Evolutionary conservation across 2,329 filamentous ascomycete species (phyloP), one percentile per base, ranked within the genome.

Genomic region (Sarocladium brachiariae): DNA sequence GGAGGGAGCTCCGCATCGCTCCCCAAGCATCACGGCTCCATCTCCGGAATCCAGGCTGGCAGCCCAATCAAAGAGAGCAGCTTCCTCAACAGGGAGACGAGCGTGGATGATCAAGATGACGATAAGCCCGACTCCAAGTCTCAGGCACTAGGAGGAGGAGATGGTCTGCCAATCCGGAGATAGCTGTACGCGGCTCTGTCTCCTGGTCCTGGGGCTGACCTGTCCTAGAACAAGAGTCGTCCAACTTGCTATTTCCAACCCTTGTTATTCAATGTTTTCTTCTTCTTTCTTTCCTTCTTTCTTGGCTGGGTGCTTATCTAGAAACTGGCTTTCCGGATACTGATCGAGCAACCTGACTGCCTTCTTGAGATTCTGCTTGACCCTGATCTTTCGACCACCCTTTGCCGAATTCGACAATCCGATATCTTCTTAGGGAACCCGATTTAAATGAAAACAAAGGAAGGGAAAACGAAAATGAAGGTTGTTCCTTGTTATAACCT

Each of bases 31-130:
- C 65, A 66, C 53, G 70, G 63, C 57, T 73, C 66, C 59, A 69
- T 69, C 55, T 67, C 67, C 51, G 73, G 75, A 51, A 64, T 75
- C 55, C 78, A 83, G 58, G 78, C 81, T 55, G 84, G 87, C 55
- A 93, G 87, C 65, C 91, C 92, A 2, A 81, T 93, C 60, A 96
- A 96, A 73, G 92, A 96, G 74, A 84, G 82, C 68, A 95, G 87
- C 71, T 89, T 89, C 65, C 73, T 96, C 64, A 83, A 95, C 65
- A 80, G 87, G 56, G 87, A 90, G 70, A 89, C 87, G 6, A 95
- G 83, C 63, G 81, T 70, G 50, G 83, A 87, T 52, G 62, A 62
- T 11, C 73, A 82, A 38, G 56, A 61, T 19, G 58, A 71, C 53
- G 62, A 62, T 35, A 70, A 76, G 58, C 69, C 73, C 25, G 71